These are phyloP conservation scores for Penicillium odoratum DNA, from an alignment of 495 filamentous ascomycete species.

Conservation along the genomic window DNA sequence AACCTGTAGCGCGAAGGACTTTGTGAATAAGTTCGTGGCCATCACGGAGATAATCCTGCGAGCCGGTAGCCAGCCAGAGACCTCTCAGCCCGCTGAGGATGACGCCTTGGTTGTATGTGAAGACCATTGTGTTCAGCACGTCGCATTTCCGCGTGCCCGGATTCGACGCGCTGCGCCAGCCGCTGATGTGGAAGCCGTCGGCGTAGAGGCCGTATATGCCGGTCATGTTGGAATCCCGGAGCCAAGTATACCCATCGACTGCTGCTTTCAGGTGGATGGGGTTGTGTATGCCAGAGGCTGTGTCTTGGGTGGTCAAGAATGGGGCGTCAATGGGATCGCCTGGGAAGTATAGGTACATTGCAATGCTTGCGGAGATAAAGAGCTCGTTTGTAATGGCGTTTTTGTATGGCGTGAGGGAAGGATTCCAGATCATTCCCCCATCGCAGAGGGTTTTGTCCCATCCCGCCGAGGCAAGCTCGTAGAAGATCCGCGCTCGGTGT, in stretches of 20 bases:
- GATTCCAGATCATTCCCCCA: slow-evolving; percentile 94
- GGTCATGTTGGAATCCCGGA: slow-evolving; percentile 76
- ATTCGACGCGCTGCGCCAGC: slow-evolving; percentile 49
- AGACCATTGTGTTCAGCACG: slow-evolving; percentile 80
- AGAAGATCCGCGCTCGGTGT: slow-evolving; percentile 86
- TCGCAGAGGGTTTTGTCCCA: slow-evolving; percentile 83
- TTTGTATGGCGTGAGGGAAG: slow-evolving; percentile 81
- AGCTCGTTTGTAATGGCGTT: slow-evolving; percentile 97
- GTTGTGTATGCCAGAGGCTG: slow-evolving; percentile 49
- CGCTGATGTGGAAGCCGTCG: slow-evolving; percentile 88
- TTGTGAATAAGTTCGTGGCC: slow-evolving; percentile 72
- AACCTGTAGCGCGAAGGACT: slow-evolving; percentile 78
- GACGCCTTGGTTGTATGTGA: slow-evolving; percentile 96
- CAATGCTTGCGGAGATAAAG: slow-evolving; percentile 77
- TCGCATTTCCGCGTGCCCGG: slow-evolving; percentile 66
- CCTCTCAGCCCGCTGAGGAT: slow-evolving; percentile 82
- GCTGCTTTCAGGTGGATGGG: slow-evolving; percentile 68
- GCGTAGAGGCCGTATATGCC: slow-evolving; percentile 75
- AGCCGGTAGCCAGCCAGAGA: slow-evolving; percentile 72
- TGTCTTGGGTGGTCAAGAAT: slow-evolving; percentile 46
- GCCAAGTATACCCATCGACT: slow-evolving; percentile 78
- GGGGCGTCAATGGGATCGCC: slow-evolving; percentile 74
- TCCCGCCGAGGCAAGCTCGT: slow-evolving; percentile 72
- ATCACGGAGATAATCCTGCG: slow-evolving; percentile 67
- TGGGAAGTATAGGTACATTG: slow-evolving; percentile 90